Evolutionary conservation across 1,284 basidiomycete species (phyloP), one percentile per base, ranked within the genome.

Genomic region (Trichosporon sp.): DNA sequence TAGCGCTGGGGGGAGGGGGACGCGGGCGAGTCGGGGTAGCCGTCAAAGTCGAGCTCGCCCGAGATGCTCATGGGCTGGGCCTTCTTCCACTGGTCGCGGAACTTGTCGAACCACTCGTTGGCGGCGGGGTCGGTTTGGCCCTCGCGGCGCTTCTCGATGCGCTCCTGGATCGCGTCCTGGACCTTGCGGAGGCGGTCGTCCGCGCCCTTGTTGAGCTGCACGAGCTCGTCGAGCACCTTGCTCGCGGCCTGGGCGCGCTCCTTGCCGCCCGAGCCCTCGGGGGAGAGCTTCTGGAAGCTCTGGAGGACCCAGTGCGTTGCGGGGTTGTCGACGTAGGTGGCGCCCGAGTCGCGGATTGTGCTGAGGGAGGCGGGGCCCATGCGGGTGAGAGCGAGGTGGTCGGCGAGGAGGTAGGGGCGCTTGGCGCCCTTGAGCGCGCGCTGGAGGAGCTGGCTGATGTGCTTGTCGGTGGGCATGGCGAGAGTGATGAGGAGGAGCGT

Each of bases 291-390:
- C 32, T 38, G 16, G 67, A 71, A 71, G 64, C 67, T 68, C 31
- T 68, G 48, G n/a, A 71, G 70, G 54, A 71, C 70, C 70, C 70
- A 71, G 67, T 68, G 64, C 1, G 70, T 71, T 0, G 70, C 70
- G 0, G 70, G 70, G 70, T 71, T 71, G 65, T 71, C 70, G 70
- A 71, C 70, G 65, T 71, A 71, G 5, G 54, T 68, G 4, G 68
- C 65, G 35, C 32, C 43, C 40, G 43, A 46, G 65, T 71, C 67
- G 19, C 66, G 56, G 43, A 71, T 46, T 31, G 40, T 43, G 43
- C n/a, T 26, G 65, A 71, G 32, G 12, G 54, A 51, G 14, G 26
- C 32, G 8, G 67, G 70, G 43, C 70, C 70, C 48, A 71, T 68
- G 43, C 70, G 70, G 6, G 54, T 43, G 14, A 71, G 65, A 4